Conservation (phyloP, 805 yeast genomes). For the Metschnikowia vanudenii region DNA sequence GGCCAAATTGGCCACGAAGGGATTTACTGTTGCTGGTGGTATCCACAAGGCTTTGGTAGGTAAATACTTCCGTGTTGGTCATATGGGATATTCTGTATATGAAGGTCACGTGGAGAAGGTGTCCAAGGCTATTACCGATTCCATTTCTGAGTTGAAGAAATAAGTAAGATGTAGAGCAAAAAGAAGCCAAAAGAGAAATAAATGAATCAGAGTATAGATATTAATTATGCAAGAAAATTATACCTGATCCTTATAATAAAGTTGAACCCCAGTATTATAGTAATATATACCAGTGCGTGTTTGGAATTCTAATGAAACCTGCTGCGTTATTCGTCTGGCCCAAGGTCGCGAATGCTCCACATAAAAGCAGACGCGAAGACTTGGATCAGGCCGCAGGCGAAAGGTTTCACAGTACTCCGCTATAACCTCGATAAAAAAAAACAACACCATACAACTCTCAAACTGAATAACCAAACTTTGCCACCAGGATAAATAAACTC, state of each 20-base stretch:
- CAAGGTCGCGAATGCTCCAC: constrained; percentile 4
- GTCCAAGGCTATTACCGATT: constrained; percentile 33
- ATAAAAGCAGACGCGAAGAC: constrained; percentile 11
- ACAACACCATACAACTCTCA: background rate
- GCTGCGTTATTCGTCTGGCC: background rate
- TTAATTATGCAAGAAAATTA: no score
- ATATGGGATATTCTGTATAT: constrained; percentile 81
- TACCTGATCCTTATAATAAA: no score
- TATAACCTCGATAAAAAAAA: no score
- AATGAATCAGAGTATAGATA: no score
- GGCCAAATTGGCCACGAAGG: constrained; percentile 55
- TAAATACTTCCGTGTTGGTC: constrained; percentile 90
- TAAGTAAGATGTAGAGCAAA: background rate
- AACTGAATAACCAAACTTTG: background rate
- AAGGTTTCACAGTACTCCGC: background rate
- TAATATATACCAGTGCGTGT: no score
- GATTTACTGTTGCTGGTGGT: constrained; percentile 85
- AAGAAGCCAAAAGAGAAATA: background rate
- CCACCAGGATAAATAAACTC: background rate
- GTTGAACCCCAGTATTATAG: no score
- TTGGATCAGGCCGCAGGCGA: constrained; percentile 2
- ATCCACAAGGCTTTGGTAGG: constrained; percentile 76
- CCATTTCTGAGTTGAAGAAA: constrained; percentile 16
- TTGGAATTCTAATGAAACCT: no score
- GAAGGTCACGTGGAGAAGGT: constrained; percentile 41